Conservation (phyloP, 139 green algal genomes). For the Chlorella sp. region DNA sequence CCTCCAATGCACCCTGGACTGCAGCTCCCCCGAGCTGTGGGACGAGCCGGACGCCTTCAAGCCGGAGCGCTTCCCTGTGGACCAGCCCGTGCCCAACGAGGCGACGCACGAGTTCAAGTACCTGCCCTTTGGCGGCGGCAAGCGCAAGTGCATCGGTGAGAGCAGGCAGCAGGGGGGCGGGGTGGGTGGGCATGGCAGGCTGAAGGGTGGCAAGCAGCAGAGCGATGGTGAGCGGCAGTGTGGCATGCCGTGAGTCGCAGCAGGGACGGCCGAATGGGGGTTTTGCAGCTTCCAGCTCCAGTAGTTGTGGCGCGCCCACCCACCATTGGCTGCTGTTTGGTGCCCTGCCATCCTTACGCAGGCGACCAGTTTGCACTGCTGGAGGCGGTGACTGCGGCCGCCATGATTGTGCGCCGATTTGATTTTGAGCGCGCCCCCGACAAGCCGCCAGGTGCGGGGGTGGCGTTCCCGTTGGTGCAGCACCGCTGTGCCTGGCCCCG, state of each 20-base stretch:
- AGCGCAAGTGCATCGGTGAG: slow-evolving; percentile 85
- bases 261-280: no score
- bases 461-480: no score
- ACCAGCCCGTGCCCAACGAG: slow-evolving; percentile 81
- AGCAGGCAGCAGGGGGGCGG: no score
- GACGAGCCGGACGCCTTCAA: slow-evolving; percentile 79
- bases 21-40: slow-evolving; percentile 71
- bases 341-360: neutral
- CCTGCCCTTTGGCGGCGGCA: slow-evolving; percentile 89
- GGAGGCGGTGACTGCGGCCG: slow-evolving; percentile 85
- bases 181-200: no score
- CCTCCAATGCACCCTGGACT: no score
- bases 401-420: slow-evolving; percentile 88
- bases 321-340: no score
- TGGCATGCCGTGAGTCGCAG: no score
- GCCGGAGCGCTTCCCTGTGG: slow-evolving; percentile 78
- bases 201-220: no score
- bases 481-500: no score
- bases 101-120: slow-evolving; percentile 78
- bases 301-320: no score
- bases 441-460: slow-evolving; percentile 52
- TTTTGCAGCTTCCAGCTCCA: no score
- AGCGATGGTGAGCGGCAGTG: no score
- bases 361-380: slow-evolving; percentile 94
- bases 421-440: slow-evolving; percentile 75